phyloP scores from a whole-genome alignment of 2,329 filamentous ascomycete species.

The Colletotrichum sp. region DNA sequence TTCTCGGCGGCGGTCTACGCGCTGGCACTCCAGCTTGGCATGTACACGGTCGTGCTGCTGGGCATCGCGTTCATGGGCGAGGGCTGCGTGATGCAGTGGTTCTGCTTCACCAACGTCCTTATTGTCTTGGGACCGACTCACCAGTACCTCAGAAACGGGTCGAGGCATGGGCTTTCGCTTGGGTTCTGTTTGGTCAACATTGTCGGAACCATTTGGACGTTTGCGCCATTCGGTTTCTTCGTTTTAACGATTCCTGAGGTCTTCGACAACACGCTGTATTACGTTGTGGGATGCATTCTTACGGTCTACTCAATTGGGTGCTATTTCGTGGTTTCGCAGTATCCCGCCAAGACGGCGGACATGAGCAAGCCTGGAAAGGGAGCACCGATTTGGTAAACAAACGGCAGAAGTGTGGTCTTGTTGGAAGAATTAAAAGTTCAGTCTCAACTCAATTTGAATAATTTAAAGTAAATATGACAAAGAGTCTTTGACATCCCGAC shows the following conservation, averaged over 20 bases:
- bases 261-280: background rate
- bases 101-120: conserved; percentile 18
- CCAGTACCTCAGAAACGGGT: conserved; percentile 5
- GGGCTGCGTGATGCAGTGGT: conserved; percentile 16
- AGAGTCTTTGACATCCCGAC: background rate
- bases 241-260: background rate
- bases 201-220: conserved; percentile 1
- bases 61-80: conserved; percentile 11
- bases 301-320: background rate
- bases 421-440: too few relatives aligned
- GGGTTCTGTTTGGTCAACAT: conserved; percentile 11
- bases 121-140: conserved; percentile 9
- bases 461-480: background rate
- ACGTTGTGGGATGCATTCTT: background rate
- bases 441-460: background rate
- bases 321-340: background rate
- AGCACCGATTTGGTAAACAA: background rate
- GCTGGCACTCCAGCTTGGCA: background rate
- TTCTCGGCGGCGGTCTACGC: background rate
- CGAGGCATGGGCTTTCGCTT: conserved; percentile 8
- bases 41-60: conserved; percentile 8
- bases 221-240: background rate
- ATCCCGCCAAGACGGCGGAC: background rate
- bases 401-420: background rate
- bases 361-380: background rate